Base-by-base conservation (phyloP, 2,329 filamentous ascomycete genomes). In the Seiridium cupressi region DNA sequence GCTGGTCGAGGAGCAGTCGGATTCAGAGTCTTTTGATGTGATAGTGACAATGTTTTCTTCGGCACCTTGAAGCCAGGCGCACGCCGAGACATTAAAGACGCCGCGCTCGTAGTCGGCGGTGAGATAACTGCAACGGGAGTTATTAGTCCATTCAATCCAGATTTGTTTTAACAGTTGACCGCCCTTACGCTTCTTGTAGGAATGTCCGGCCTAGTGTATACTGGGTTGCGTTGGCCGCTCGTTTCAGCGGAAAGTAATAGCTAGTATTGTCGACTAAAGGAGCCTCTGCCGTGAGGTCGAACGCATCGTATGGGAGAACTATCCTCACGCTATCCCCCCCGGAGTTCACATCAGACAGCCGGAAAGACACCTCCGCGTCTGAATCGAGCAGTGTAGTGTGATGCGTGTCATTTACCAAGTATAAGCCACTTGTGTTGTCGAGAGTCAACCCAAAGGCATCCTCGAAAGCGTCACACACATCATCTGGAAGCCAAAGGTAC, bases 91-190 rank as follows among this genome's bases (percentile, higher is more conserved):
- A 47, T 77, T 77, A 58, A 79, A 79, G 3, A 66, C 65, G 0
- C 66, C 68, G 26, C 74, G 74, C 62, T 78, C 76, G 58, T 78
- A 78, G 63, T 79, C 74, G 42, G 71, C 74, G 2, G 75, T 69
- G 46, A 72, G 68, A 60, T 74, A 74, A 13, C 70, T 73, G 58
- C 46, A n/a, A 32, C 10, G 10, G 10, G 18, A 26, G 18, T 26
- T 26, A 26, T 26, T 26, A 26, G 18, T 26, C 18, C 18, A 26
- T 26, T 26, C 18, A 26, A 26, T 26, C 18, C 18, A 26, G 18
- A 26, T 26, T 26, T 26, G 18, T 26, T 26, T 26, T 26, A 26
- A 26, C 18, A 26, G 18, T 26, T 26, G 18, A 26, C 18, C 18
- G 18, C 5, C 56, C 71, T 66, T 47, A 74, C 70, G 73, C 71